A percentile compares a stretch with the other conserved stretches of the same genome.
Conservation (phyloP, 2,329 filamentous ascomycete species). For the Blastomyces silverae region DNA sequence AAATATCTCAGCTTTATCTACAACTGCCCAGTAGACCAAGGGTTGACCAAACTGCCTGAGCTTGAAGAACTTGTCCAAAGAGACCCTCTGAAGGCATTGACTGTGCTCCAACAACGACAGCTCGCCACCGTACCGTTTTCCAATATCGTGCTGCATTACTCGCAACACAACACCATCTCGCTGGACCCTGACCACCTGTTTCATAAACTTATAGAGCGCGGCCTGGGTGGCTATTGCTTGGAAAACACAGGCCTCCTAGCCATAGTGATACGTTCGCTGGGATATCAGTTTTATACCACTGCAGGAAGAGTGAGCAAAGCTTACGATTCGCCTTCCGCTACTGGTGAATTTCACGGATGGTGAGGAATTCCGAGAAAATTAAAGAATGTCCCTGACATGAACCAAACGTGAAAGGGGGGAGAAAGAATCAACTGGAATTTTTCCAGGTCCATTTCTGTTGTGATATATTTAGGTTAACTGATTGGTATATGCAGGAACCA, state of each 20-base stretch:
- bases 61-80: slow-evolving; percentile 27
- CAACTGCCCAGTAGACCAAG: slow-evolving; percentile 18
- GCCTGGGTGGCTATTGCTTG: slow-evolving; percentile 56
- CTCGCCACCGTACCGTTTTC: slow-evolving; percentile 50
- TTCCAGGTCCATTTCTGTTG: neutral
- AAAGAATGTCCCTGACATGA: neutral
- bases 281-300: slow-evolving; percentile 49
- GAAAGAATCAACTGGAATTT: neutral
- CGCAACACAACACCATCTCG: slow-evolving; percentile 43
- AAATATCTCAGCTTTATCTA: slow-evolving; percentile 33
- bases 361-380: slow-evolving; percentile 21
- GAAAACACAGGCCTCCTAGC: slow-evolving; percentile 52
- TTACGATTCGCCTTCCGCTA: slow-evolving; percentile 31
- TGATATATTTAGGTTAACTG: neutral
- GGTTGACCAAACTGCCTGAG: slow-evolving; percentile 24
- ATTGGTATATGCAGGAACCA: slow-evolving; percentile 39
- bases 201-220: slow-evolving; percentile 47
- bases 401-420: too few relatives aligned
- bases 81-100: slow-evolving; percentile 31
- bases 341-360: slow-evolving; percentile 46
- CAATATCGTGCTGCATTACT: slow-evolving; percentile 52
- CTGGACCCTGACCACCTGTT: slow-evolving; percentile 47
- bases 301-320: slow-evolving; percentile 46
- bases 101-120: slow-evolving; percentile 39
- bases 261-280: slow-evolving; percentile 47